Base-by-base conservation (phyloP, 2,329 filamentous ascomycete species). In the Clarireedia hainanense region DNA sequence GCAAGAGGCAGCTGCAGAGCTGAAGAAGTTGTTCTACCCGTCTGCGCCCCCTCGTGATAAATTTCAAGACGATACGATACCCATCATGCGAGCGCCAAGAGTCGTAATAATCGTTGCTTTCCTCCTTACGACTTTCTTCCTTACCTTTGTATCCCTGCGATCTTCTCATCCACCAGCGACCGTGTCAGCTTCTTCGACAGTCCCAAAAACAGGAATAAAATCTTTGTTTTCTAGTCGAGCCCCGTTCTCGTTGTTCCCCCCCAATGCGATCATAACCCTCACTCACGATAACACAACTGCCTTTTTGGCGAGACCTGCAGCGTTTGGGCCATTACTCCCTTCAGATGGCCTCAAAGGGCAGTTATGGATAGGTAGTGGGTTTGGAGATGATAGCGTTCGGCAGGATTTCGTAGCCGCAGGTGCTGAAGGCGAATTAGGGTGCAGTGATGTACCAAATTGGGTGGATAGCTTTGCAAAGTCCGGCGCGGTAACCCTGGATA, bases 251-350 rank as follows among this genome's bases (percentile, higher is more conserved):
- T 83, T 99, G 23, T 99, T 99, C 69, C 91, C 92, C 4, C 91
- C 91, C 3, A 96, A 94, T 61, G 94, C 94, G 48, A 88, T 95
- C 66, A 96, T 99, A 69, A 96, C 89, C 71, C 80, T 99, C 59
- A 96, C 91, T 67, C 91, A 97, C 72, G 94, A 99, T 73, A 99
- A 99, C 72, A 96, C 90, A 63, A 99, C 94, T 12, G 95, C 95
- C 64, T 99, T 99, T 74, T 79, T 95, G 55, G 91, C 94, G 45
- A 81, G 94, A 49, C 94, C 94, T 58, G 94, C 94, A 52, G 91
- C 90, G 40, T 99, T 97, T 73, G 94, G 94, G 0, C 90, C 94
- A 4, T 74, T 81, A 40, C 75, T 99, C 40, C 88, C 88, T 0
- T 71, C 76, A 12, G 83, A 80, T 57, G 92, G 94, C 26, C 73